A percentile compares a stretch with the other conserved stretches of the same genome.
Evolutionary conservation across 768 basidiomycete species (phyloP).

Genomic region (Mycena chlorophos): DNA sequence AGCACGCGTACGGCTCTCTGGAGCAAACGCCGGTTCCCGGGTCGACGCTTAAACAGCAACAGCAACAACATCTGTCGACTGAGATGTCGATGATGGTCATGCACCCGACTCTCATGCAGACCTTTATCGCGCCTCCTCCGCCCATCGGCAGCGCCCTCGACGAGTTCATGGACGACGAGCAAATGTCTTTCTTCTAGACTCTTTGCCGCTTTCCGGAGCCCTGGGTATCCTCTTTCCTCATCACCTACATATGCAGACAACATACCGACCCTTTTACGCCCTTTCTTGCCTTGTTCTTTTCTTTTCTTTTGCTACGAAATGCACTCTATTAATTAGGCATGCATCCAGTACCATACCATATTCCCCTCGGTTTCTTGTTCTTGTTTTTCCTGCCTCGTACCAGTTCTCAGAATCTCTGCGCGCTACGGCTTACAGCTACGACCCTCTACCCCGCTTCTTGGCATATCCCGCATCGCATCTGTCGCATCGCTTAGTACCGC

Average conservation of each 20-base stretch:
- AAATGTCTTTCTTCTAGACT: conserved; percentile 9
- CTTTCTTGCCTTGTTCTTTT: too few species aligned
- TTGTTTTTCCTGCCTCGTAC: not conserved
- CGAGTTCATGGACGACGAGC: conserved; percentile 9
- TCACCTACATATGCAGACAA: too few species aligned
- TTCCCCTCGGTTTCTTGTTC: not conserved
- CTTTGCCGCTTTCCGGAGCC: too few species aligned
- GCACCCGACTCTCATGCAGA: not conserved
- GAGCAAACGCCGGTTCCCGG: not conserved
- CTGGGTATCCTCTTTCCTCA: too few species aligned
- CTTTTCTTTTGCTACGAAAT: too few species aligned
- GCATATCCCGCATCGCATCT: not conserved
- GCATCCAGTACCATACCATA: not conserved
- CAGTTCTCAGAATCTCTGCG: not conserved
- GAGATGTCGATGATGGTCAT: not conserved
- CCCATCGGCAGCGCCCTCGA: not conserved
- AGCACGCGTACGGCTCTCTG: not conserved
- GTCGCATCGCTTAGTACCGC: not conserved
- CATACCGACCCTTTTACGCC: too few species aligned
- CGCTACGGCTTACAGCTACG: too few species aligned
- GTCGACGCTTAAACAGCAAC: not conserved
- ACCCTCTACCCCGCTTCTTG: too few species aligned
- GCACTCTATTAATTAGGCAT: not conserved
- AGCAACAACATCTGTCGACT: not conserved
- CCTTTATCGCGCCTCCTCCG: conserved; percentile 3